Conservation (phyloP, 371 early-diverging fungal species). For the Mucor sp. region DNA sequence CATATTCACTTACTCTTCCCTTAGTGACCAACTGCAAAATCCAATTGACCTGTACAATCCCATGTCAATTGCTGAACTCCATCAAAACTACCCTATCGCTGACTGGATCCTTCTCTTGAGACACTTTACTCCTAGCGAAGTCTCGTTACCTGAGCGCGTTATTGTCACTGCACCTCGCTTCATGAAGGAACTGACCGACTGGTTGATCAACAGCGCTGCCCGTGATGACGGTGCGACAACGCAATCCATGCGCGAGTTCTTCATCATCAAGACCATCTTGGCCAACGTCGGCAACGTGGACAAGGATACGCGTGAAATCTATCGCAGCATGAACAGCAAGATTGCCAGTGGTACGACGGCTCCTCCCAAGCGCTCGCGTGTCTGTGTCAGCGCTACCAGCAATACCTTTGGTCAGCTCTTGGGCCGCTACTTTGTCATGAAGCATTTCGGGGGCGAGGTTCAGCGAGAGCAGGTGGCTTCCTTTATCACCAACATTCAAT, state of each 20-base stretch:
- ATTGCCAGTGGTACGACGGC: constrained; percentile 35
- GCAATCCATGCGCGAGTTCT: constrained; percentile 15
- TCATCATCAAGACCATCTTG: constrained; percentile 14
- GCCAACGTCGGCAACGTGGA: constrained; percentile 17
- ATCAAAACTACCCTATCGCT: constrained; percentile 26
- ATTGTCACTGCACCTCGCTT: constrained; percentile 12
- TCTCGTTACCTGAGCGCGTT: constrained; percentile 8
- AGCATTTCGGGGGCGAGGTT: constrained; percentile 42
- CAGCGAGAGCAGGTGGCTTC: constrained; percentile 25
- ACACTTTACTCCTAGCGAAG: constrained; percentile 3
- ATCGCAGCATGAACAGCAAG: constrained; percentile 21
- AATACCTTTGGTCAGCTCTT: constrained; percentile 49
- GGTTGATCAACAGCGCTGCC: constrained; percentile 8
- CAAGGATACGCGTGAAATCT: constrained; percentile 14
- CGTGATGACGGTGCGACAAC: constrained; percentile 2
- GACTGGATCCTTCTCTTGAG: constrained; percentile 25
- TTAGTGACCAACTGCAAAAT: constrained; percentile 39
- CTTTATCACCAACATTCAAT: constrained; percentile 37
- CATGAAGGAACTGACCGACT: constrained; percentile 9
- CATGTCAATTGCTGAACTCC: constrained; percentile 36
- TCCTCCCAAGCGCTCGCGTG: constrained; percentile 43
- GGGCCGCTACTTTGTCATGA: constrained; percentile 58
- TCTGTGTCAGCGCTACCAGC: constrained; percentile 47
- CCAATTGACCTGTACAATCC: constrained; percentile 58
- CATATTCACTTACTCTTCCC: too few species aligned